Conservation (phyloP, 805 yeast species). For the Torulaspora quercuum region DNA sequence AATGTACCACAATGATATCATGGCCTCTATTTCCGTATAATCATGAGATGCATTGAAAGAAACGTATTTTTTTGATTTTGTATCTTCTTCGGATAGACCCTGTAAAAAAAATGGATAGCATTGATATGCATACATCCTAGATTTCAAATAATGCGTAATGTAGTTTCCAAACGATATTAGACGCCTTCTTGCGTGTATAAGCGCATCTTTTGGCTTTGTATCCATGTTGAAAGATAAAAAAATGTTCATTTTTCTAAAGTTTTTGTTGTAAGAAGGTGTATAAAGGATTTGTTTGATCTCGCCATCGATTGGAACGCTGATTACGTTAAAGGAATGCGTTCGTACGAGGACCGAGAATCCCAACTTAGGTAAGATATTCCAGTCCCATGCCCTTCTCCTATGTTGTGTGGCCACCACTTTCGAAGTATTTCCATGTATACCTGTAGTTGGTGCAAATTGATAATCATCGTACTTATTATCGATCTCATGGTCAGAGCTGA, state of each 20-base stretch:
- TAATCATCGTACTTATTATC: conserved; percentile 6
- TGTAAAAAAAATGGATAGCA: conserved; percentile 21
- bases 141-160: conserved; percentile 21
- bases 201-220: conserved; percentile 22
- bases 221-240: conserved; percentile 30
- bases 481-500: conserved; percentile 6
- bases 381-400: conserved; percentile 22
- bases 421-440: conserved; percentile 22
- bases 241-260: conserved; percentile 25
- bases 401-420: conserved; percentile 17
- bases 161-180: conserved; percentile 24
- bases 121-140: conserved; percentile 23
- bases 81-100: conserved; percentile 11
- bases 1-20: conserved; percentile 28
- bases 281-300: conserved; percentile 26
- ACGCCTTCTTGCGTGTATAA: conserved; percentile 22
- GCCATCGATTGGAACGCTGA: conserved; percentile 25
- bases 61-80: conserved; percentile 13
- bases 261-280: conserved; percentile 27
- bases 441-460: conserved; percentile 9
- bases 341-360: conserved; percentile 21
- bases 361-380: conserved; percentile 28
- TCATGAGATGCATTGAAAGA: conserved; percentile 17
- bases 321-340: conserved; percentile 24
- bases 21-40: conserved; percentile 24